A percentile compares a stretch with the other conserved stretches of the same genome.
Evolutionary conservation across 441 rosid genomes (phyloP).

Genomic region (Bruguiera hainesii): DNA sequence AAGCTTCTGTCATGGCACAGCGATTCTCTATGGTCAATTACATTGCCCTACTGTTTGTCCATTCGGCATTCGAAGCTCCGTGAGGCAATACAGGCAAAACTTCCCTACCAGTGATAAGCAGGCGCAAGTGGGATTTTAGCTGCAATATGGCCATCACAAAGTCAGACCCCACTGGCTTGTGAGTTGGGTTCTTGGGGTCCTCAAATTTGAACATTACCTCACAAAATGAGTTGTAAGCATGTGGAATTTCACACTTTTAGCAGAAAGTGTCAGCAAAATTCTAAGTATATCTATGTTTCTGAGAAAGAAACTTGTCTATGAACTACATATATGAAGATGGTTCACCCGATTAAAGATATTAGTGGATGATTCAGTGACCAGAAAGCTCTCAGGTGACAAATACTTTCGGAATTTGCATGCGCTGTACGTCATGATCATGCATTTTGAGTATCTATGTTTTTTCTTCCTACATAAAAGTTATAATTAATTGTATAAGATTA

Average conservation of each 20-base stretch:
- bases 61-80: not conserved
- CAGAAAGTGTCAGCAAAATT: not conserved
- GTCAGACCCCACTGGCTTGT: conserved; percentile 21
- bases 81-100: not conserved
- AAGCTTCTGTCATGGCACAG: conserved; percentile 2
- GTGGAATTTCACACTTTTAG: conserved; percentile 23
- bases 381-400: no score
- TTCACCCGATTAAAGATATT: not conserved
- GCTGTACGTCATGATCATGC: no score
- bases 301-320: conserved; percentile 4
- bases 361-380: no score
- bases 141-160: conserved; percentile 18
- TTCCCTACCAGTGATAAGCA: conserved; percentile 23
- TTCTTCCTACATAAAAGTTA: no score
- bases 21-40: conserved; percentile 7
- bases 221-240: conserved; percentile 34
- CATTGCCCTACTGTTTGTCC: not conserved
- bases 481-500: no score
- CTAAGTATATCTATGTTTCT: no score
- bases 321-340: not conserved
- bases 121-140: conserved; percentile 37
- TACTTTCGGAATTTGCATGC: no score
- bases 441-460: no score
- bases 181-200: conserved; percentile 18
- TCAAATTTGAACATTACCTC: conserved; percentile 19